Evolutionary conservation across 805 yeast species (phyloP).

Genomic region (Debaryomyces castellii): DNA sequence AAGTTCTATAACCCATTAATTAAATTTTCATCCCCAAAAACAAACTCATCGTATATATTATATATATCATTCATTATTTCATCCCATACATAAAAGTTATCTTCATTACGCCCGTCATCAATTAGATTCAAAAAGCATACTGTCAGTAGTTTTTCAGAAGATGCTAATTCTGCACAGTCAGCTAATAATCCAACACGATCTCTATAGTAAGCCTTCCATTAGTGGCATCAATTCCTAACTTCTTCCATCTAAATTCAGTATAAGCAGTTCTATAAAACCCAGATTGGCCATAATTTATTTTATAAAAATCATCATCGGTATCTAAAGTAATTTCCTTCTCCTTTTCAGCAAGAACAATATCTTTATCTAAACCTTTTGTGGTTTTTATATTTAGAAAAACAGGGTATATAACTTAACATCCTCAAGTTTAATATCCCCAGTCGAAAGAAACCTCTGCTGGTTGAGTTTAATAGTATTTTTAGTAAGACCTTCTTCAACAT

Average conservation of each 20-base stretch:
- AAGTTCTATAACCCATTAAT: slow-evolving; percentile 52
- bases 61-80: too few relatives aligned
- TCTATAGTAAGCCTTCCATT: slow-evolving; percentile 60
- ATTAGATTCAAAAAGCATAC: slow-evolving; percentile 59
- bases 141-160: slow-evolving; percentile 68
- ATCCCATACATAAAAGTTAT: slow-evolving; percentile 67
- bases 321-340: slow-evolving; percentile 44
- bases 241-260: slow-evolving; percentile 64
- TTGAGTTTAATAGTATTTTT: slow-evolving; percentile 50
- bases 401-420: slow-evolving; percentile 70
- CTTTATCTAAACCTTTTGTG: slow-evolving; percentile 53
- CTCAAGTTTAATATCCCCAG: slow-evolving; percentile 74
- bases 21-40: slow-evolving; percentile 51
- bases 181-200: slow-evolving; percentile 80
- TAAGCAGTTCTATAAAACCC: slow-evolving; percentile 80
- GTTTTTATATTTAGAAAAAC: slow-evolving; percentile 66
- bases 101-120: slow-evolving; percentile 57
- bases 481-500: slow-evolving; percentile 52
- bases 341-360: slow-evolving; percentile 51
- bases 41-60: slow-evolving; percentile 51
- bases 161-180: slow-evolving; percentile 71
- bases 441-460: slow-evolving; percentile 72
- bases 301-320: slow-evolving; percentile 51
- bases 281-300: slow-evolving; percentile 69
- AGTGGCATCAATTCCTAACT: slow-evolving; percentile 61